Evolutionary conservation across 208 protist genomes (phyloP), one percentile per base, ranked within the genome.

Genomic region (Acanthamoeba lenticulata): DNA sequence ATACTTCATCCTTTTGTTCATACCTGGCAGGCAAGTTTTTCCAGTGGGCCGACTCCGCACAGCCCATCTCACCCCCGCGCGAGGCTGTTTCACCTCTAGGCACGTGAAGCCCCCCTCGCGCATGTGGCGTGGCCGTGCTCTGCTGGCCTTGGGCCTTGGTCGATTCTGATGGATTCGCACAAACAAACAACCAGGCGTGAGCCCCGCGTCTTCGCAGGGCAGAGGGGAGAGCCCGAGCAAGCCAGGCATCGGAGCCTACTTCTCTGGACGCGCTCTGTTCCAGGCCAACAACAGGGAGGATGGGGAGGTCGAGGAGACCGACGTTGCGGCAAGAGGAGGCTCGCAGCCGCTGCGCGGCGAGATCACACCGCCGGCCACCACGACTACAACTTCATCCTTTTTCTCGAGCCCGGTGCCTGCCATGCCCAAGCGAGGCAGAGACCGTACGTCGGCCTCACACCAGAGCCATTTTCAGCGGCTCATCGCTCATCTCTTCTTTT

Each of bases 11-110:
- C 17, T 67, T 17, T 60, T 4, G 15, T 52, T 60, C 1, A 60
- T 60, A 21, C 15, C 17, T 60, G n/a, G 38, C 40, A 81, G 69
- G 69, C 69, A 81, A 81, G 40, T 81, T 81, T 36, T 81, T 81
- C 27, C 69, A 81, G 36, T 81, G 69, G 69, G 69, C 69, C n/a
- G 69, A 81, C 13, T 21, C 29, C 36, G 60, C 34, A 42, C 67
- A 77, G 40, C 67, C 67, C 3, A 45, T 32, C 36, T 81, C 69
- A 32, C 69, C 69, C 21, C 19, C n/a, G 36, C 69, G 38, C 9
- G 69, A 36, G 27, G 69, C 24, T 29, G n/a, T 24, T 3, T 81
- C 69, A 5, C 69, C 69, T 6, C 69, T 81, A 5, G 38, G 69
- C 45, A 81, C 69, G 52, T 60, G 21, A 60, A 60, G 21, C 11